phyloP scores from a whole-genome alignment of 228 moss, liverwort and hornwort genomes.

The Sphagnum magellanicum region DNA sequence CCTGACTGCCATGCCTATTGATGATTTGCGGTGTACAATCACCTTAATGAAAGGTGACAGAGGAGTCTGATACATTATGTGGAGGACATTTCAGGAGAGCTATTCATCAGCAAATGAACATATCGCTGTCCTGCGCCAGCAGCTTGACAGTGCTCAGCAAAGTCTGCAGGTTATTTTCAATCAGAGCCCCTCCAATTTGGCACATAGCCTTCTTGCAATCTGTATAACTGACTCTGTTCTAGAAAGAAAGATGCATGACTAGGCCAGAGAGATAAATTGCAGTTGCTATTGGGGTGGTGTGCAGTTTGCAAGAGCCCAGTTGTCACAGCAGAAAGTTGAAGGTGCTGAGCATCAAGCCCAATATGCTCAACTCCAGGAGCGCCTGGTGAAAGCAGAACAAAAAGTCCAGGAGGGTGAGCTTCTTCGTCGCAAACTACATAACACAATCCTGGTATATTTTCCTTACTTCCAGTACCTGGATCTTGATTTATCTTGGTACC shows the following conservation, averaged over 20 bases:
- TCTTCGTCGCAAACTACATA: conserved; percentile 80
- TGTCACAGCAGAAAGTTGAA: conserved; percentile 63
- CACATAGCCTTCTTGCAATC: not conserved
- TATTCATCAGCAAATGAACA: conserved; percentile 75
- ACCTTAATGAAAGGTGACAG: no score
- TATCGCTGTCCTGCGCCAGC: conserved; percentile 63
- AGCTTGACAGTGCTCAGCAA: conserved; percentile 68
- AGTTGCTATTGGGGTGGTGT: not conserved
- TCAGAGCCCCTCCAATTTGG: not conserved
- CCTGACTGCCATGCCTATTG: not conserved
- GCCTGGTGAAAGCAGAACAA: conserved; percentile 65
- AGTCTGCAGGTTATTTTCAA: conserved; percentile 51
- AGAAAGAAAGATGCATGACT: no score
- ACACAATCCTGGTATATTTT: conserved; percentile 67
- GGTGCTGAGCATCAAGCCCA: conserved; percentile 54
- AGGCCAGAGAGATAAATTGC: no score
- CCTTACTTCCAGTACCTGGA: not conserved
- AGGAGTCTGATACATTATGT: not conserved
- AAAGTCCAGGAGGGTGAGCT: conserved; percentile 80
- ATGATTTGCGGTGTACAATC: no score
- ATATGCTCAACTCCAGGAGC: conserved; percentile 46
- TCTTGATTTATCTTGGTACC: not conserved
- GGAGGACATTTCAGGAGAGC: conserved; percentile 40
- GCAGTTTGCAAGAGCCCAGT: conserved; percentile 61
- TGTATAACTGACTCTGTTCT: no score